Percentiles rank a stretch among this genome's conserved stretches.
Conservation (phyloP, 2,329 filamentous ascomycete genomes). For the Dothistroma septosporum region DNA sequence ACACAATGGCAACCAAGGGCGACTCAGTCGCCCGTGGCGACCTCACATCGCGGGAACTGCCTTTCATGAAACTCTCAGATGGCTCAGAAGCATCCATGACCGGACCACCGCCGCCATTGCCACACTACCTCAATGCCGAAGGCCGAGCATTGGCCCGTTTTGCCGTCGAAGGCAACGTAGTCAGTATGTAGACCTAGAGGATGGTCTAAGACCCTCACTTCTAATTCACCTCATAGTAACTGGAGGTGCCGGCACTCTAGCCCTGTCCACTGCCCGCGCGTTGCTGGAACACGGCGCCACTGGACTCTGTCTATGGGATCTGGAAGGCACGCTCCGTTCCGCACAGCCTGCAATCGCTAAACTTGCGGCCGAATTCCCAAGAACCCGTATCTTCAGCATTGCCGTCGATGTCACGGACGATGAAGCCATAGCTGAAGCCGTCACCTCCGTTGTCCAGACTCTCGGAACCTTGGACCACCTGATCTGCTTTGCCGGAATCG, state of each 20-base stretch:
- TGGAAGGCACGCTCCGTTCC: conserved; percentile 43
- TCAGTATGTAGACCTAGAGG: conserved; percentile 41
- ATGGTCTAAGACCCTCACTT: neutral
- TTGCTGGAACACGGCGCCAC: conserved; percentile 64
- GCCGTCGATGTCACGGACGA: conserved; percentile 59
- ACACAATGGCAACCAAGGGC: neutral
- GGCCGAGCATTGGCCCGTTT: conserved; percentile 48
- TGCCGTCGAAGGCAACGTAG: conserved; percentile 50
- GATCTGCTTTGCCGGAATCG: conserved; percentile 65
- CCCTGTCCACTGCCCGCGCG: conserved; percentile 55
- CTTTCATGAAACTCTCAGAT: conserved; percentile 49
- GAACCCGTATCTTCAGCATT: conserved; percentile 47
- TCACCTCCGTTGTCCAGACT: conserved; percentile 38
- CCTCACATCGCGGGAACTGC: conserved; percentile 43
- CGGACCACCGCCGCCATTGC: conserved; percentile 44
- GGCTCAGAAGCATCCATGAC: conserved; percentile 40
- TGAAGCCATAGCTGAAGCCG: conserved; percentile 43
- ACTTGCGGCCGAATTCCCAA: conserved; percentile 54
- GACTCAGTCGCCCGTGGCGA: conserved; percentile 37
- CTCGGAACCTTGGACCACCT: conserved; percentile 55
- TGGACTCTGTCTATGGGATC: conserved; percentile 59
- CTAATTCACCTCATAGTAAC: conserved; percentile 47
- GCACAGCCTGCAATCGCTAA: conserved; percentile 42
- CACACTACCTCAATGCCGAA: conserved; percentile 40
- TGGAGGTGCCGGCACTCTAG: conserved; percentile 63